Evolutionary conservation across 2,329 filamentous ascomycete species (phyloP), one percentile per base, ranked within the genome.

Genomic region (Arthrobotrys sinensis): DNA sequence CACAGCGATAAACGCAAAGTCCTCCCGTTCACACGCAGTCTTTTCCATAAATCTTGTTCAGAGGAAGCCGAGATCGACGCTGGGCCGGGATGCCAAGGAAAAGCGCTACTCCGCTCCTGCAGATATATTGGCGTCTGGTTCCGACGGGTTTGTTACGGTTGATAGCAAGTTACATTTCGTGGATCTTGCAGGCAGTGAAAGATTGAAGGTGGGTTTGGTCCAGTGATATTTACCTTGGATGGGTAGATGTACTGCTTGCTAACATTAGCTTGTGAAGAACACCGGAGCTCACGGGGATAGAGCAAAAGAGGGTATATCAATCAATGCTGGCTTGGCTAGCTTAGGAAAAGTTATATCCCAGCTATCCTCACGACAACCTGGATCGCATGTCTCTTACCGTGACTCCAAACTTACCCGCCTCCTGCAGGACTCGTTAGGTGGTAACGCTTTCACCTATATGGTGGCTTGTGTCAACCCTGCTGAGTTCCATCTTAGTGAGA

Each of bases 121-220:
- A 4, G 96, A 98, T 83, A 89, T 91, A 45, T 89, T 96, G 87
- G 89, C 91, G 1, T 85, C 86, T 10, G 88, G 89, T 24, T 89
- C 91, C 16, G 89, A 91, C 38, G 81, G 84, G 43, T 90, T 89
- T 85, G 88, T 98, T 48, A 97, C 94, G 0, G 92, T 96, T 8
- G 96, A 99, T 84, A 99, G 96, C 89, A 99, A 99, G 85, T 88
- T 99, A 63, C 96, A 99, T 84, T 99, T 99, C 83, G 96, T 99
- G 76, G 96, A 99, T 89, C 86, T 99, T 84, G 96, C 96, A 64
- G 96, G 96, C 80, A 98, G 96, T 83, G 96, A 99, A 86, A 90
- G 96, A 81, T 86, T 99, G 82, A 99, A 99, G 69, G 80, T 81
- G 63, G n/a, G 38, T 14, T 53, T 45, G 48, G 14, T 43, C 32